Evolutionary conservation across 768 basidiomycete species (phyloP), one percentile per base, ranked within the genome.

Genomic region (Panaeolus papilionaceus): DNA sequence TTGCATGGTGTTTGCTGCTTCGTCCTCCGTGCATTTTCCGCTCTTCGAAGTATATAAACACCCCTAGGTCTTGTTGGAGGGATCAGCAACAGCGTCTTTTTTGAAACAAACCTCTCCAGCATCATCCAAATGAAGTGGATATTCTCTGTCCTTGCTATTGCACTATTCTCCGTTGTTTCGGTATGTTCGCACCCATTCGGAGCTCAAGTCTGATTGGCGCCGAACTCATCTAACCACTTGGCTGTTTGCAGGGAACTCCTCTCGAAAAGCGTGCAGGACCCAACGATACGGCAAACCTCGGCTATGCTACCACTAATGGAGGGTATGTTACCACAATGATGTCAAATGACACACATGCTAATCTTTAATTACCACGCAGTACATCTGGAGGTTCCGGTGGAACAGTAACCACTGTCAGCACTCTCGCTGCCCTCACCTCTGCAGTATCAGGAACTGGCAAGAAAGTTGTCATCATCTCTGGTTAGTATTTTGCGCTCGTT

Each of bases 381-480:
- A 85, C 84, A 1, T 76, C 79, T 38, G 84, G 83, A 14, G 84
- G 84, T 38, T 79, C 77, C 42, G 83, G 83, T 38, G 83, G 83
- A 20, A 68, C 81, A 8, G 74, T 76, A 16, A 83, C 81, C 38
- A 84, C 82, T 20, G 84, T 85, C 28, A 76, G 79, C 61, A 80
- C 79, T 38, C 78, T 85, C 26, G 78, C 69, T 45, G 82, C 78
- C 8, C 74, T 84, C 26, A 84, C 80, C 9, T 54, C 76, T 39
- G 83, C 83, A 58, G 83, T 84, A 3, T 64, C 77, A 18, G 83
- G 83, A 20, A 71, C 71, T 70, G 74, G 76, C 23, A 80, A 79
- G 69, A 83, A 82, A 71, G 76, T 83, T 58, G 83, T 85, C 64
- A 75, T 84, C 63, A 79, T 85, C 67, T 80, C 79, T 28, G 83